Base-by-base conservation (phyloP, 306 rosid genomes). In the Castanea sativa region DNA sequence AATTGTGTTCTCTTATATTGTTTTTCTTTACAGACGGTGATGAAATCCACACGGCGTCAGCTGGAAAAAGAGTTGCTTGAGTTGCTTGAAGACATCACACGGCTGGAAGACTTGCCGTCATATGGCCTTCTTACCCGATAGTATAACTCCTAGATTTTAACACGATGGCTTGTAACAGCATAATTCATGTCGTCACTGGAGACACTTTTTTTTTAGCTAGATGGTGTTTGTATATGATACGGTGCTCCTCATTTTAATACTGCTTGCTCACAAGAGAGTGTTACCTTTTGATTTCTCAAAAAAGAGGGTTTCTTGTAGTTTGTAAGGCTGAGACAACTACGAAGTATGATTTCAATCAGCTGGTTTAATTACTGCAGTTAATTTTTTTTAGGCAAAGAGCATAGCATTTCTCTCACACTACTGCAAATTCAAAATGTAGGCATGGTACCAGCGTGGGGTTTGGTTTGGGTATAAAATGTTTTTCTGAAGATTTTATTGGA, bases 61-160 rank as follows among this genome's bases (percentile, higher is more conserved):
- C 90, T 95, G 82, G 99, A 95, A 89, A 95, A 91, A 77, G 99
- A 95, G 88, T 97, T 95, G 79, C 84, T 85, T 23, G 97, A 91
- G 45, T 82, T 93, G 81, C 84, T 85, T 23, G 97, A 91, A 77
- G 98, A 90, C 45, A 74, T 91, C 76, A 76, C 86, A 74, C 83
- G 89, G 78, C 97, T 91, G 21, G 99, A 95, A 84, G 97, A 95
- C 80, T 76, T 95, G 83, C 97, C 98, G 55, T 93, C 97, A 16
- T 95, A 95, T 78, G 61, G 82, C 83, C 97, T 95, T 83, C 99
- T 95, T 78, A 77, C 88, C 23, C 80, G 78, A 81, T 93, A 91
- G 88, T 59, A 79, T 59, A n/a, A 68, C 73, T 57, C 52, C 49
- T 72, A 77, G 61, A 74, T 78, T 81, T 71, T 20, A 45, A 68